phyloP scores from a whole-genome alignment of 306 rosid species.

The Quercus agrifolia region DNA sequence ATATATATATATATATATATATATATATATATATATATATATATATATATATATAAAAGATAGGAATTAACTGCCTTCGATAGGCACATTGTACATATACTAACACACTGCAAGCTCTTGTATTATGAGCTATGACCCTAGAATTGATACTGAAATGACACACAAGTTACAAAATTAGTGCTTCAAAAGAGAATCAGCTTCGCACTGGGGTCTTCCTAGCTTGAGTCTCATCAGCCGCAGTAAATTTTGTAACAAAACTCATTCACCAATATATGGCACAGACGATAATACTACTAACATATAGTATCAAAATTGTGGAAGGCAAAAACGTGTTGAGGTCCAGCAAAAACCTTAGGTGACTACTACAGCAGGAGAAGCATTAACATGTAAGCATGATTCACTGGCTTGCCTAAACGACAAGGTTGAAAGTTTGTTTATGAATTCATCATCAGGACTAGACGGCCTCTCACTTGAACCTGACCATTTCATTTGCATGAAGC shows the following conservation, averaged over 20 bases:
- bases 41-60: no score
- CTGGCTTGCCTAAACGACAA: conserved; percentile 8
- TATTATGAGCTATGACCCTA: background rate
- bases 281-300: background rate
- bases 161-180: no score
- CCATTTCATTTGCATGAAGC: conserved; percentile 74
- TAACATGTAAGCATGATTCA: conserved; percentile 20
- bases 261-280: background rate
- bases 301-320: background rate
- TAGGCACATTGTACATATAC: no score
- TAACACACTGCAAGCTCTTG: background rate
- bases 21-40: no score
- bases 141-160: no score
- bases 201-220: background rate
- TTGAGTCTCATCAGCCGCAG: background rate
- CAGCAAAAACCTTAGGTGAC: conserved; percentile 24
- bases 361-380: conserved; percentile 28
- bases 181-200: background rate
- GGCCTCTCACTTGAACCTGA: conserved; percentile 25
- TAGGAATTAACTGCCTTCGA: no score
- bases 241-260: background rate
- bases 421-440: background rate
- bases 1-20: no score
- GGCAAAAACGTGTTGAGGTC: background rate
- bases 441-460: background rate